These are phyloP conservation scores for Pestalotiopsis fici DNA, from an alignment of 2,329 filamentous ascomycete species.

Conservation along the genomic window DNA sequence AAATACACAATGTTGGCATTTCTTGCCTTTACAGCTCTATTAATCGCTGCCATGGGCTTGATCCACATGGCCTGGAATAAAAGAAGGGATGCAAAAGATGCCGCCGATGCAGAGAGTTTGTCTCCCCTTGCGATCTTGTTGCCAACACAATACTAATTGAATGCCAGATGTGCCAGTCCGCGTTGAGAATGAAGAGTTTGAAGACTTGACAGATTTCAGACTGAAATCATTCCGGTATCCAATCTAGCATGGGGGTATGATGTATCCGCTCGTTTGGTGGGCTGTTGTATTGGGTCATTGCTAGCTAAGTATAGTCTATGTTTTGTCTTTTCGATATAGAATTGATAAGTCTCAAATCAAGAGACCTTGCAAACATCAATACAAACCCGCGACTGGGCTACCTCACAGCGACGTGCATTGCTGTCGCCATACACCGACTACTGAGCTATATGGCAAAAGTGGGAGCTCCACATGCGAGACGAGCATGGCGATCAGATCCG, in stretches of 20 bases:
- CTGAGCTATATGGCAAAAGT: too few species aligned
- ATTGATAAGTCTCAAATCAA: too few species aligned
- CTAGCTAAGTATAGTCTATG: too few species aligned
- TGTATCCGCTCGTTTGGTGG: too few species aligned
- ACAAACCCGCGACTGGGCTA: too few species aligned
- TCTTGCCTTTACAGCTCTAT: not conserved
- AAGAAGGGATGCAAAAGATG: not conserved
- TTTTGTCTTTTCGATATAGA: too few species aligned
- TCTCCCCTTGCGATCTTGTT: not conserved
- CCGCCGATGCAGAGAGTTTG: not conserved
- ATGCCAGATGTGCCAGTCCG: not conserved
- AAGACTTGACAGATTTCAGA: not conserved
- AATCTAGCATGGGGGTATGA: not conserved
- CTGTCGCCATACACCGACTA: too few species aligned
- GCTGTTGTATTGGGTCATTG: too few species aligned
- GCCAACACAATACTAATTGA: not conserved
- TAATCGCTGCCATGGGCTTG: not conserved
- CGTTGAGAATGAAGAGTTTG: constrained; percentile 1
- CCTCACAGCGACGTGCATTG: too few species aligned
- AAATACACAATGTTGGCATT: constrained; percentile 5
- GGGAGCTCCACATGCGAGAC: too few species aligned
- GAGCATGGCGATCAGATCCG: too few species aligned
- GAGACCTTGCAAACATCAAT: too few species aligned
- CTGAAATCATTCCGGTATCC: not conserved
- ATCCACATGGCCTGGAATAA: not conserved